Percentiles rank a stretch among this genome's conserved stretches.
These are phyloP conservation scores for Bjerkandera adusta DNA, from an alignment of 1,284 basidiomycete species.

Conservation along the genomic window DNA sequence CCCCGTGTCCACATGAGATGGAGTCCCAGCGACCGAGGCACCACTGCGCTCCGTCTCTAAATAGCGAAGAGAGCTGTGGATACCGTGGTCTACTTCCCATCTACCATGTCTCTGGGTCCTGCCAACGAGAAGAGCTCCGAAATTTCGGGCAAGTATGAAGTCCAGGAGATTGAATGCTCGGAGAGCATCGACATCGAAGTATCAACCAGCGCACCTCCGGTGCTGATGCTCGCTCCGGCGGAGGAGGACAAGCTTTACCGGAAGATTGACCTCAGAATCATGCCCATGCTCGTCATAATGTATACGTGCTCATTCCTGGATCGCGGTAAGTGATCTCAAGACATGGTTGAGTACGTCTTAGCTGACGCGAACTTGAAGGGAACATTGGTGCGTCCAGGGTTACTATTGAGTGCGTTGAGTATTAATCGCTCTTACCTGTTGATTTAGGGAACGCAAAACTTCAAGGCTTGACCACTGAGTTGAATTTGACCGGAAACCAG, in stretches of 20 bases:
- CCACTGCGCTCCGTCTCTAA: too few relatives aligned
- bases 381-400: conserved; percentile 14
- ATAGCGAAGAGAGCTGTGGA: too few relatives aligned
- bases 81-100: too few relatives aligned
- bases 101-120: too few relatives aligned
- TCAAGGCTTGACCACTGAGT: conserved; percentile 52
- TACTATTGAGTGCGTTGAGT: neutral
- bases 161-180: neutral
- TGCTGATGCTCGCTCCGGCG: conserved; percentile 44
- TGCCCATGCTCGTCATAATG: conserved; percentile 65
- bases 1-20: too few relatives aligned
- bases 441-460: conserved; percentile 60
- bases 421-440: neutral
- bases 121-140: too few relatives aligned
- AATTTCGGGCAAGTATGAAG: too few relatives aligned
- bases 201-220: conserved; percentile 38
- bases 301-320: conserved; percentile 67
- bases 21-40: too few relatives aligned
- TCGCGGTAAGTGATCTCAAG: conserved; percentile 40
- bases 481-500: conserved; percentile 52
- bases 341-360: neutral
- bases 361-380: conserved; percentile 3
- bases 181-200: neutral
- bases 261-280: conserved; percentile 60
- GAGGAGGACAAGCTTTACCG: conserved; percentile 58